phyloP scores from a whole-genome alignment of 1,284 basidiomycete species.

The Psilocybe mexicana region DNA sequence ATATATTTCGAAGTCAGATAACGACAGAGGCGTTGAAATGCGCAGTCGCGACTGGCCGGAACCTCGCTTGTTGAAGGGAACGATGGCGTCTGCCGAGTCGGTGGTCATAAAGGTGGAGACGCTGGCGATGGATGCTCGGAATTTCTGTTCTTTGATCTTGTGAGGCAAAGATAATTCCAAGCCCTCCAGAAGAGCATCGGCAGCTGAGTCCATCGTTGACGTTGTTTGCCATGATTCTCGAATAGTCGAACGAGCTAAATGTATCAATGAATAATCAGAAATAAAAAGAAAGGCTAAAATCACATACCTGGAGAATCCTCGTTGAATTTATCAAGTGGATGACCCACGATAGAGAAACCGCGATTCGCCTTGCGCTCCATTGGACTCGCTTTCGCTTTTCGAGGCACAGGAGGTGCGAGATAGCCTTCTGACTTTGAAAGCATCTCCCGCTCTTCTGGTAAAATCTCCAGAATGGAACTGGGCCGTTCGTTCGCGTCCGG shows the following conservation, averaged over 20 bases:
- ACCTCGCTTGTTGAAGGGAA: slow-evolving; percentile 31
- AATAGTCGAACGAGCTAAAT: slow-evolving; percentile 19
- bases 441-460: slow-evolving; percentile 51
- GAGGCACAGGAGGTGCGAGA: slow-evolving; percentile 18
- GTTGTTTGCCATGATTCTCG: slow-evolving; percentile 49
- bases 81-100: slow-evolving; percentile 55
- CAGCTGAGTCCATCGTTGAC: slow-evolving; percentile 33
- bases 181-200: slow-evolving; percentile 34
- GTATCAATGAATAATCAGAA: not conserved
- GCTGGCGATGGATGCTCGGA: slow-evolving; percentile 53
- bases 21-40: slow-evolving; percentile 35
- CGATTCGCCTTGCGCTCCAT: slow-evolving; percentile 30
- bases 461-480: slow-evolving; percentile 40
- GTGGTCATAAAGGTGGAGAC: slow-evolving; percentile 61
- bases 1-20: slow-evolving; percentile 44
- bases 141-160: slow-evolving; percentile 32
- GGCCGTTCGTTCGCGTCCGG: slow-evolving; percentile 36
- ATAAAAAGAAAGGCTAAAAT: not conserved
- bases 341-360: slow-evolving; percentile 28
- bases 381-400: slow-evolving; percentile 19
- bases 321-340: slow-evolving; percentile 17
- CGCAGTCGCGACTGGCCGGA: slow-evolving; percentile 21
- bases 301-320: slow-evolving; percentile 13
- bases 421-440: slow-evolving; percentile 27
- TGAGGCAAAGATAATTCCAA: slow-evolving; percentile 43